Percentiles rank a stretch among this genome's conserved stretches.
phyloP scores from a whole-genome alignment of 805 yeast genomes.

The Tetrapisispora taiwanensis region DNA sequence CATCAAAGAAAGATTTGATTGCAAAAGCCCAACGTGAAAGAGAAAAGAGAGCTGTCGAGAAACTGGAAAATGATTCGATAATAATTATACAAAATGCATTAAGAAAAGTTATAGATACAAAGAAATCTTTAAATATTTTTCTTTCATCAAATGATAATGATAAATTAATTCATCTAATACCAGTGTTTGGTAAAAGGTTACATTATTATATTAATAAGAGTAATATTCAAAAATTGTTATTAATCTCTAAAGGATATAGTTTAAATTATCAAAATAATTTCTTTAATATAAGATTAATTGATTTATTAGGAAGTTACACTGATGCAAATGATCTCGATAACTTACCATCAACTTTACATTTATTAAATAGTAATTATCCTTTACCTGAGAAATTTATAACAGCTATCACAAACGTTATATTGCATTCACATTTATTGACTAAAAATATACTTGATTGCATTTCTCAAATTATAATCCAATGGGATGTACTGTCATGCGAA shows the following conservation, averaged over 20 bases:
- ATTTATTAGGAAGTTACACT: slow-evolving; percentile 4
- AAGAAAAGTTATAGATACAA: slow-evolving; percentile 25
- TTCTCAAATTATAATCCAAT: background rate
- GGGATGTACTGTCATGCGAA: background rate
- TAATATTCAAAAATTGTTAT: slow-evolving; percentile 6
- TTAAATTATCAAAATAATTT: slow-evolving; percentile 7
- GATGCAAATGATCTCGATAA: slow-evolving; percentile 4
- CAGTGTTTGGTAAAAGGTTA: slow-evolving; percentile 24
- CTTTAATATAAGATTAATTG: slow-evolving; percentile 7
- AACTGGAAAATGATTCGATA: slow-evolving; percentile 42
- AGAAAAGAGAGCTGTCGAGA: slow-evolving; percentile 47
- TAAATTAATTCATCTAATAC: slow-evolving; percentile 16
- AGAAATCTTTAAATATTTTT: background rate
- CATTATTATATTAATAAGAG: slow-evolving; percentile 9
- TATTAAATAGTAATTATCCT: background rate
- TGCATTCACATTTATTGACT: background rate
- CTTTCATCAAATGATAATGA: background rate
- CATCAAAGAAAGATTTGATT: slow-evolving; percentile 36
- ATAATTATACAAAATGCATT: slow-evolving; percentile 40
- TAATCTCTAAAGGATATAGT: slow-evolving; percentile 5
- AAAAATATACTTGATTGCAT: background rate
- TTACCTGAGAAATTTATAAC: background rate
- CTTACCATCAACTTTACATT: background rate
- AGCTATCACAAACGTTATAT: background rate
- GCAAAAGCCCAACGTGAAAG: slow-evolving; percentile 59